Conservation (phyloP, 75 land plant species). For the Picea glauca region DNA sequence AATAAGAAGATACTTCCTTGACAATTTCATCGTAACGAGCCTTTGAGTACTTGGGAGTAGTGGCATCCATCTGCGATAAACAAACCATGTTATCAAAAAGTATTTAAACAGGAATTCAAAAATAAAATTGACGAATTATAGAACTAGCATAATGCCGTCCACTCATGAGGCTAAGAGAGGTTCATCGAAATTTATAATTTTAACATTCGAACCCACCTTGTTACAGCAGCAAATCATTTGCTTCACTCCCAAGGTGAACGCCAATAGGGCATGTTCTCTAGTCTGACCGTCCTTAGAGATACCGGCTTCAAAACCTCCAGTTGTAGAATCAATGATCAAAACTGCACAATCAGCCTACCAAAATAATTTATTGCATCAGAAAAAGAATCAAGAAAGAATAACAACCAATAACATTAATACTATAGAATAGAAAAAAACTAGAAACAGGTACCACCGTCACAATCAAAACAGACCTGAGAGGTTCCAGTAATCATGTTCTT, state of each 20-base stretch:
- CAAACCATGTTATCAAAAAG: not conserved
- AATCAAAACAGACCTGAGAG: slow-evolving; percentile 17
- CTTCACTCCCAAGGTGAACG: slow-evolving; percentile 43
- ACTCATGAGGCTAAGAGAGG: not conserved
- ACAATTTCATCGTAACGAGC: slow-evolving; percentile 44
- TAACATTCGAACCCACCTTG: not conserved
- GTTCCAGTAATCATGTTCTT: slow-evolving; percentile 54
- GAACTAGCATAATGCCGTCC: not conserved
- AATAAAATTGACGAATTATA: not conserved
- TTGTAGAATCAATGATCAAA: slow-evolving; percentile 41
- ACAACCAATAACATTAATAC: not conserved
- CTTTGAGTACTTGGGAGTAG: slow-evolving; percentile 63
- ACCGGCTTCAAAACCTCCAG: slow-evolving; percentile 51
- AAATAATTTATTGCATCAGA: not conserved
- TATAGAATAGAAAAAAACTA: not conserved
- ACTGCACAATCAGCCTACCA: slow-evolving; percentile 43
- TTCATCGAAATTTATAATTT: not conserved
- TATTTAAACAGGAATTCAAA: not conserved
- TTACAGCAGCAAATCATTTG: slow-evolving; percentile 46
- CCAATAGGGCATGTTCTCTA: slow-evolving; percentile 40
- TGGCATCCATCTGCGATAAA: slow-evolving; percentile 50
- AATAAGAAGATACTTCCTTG: slow-evolving; percentile 43
- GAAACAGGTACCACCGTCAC: not conserved
- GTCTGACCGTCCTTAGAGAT: slow-evolving; percentile 49
- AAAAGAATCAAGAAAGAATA: too few species aligned